Evolutionary conservation across 2,329 filamentous ascomycete genomes (phyloP).

Genomic region (Fusarium marasasianum): DNA sequence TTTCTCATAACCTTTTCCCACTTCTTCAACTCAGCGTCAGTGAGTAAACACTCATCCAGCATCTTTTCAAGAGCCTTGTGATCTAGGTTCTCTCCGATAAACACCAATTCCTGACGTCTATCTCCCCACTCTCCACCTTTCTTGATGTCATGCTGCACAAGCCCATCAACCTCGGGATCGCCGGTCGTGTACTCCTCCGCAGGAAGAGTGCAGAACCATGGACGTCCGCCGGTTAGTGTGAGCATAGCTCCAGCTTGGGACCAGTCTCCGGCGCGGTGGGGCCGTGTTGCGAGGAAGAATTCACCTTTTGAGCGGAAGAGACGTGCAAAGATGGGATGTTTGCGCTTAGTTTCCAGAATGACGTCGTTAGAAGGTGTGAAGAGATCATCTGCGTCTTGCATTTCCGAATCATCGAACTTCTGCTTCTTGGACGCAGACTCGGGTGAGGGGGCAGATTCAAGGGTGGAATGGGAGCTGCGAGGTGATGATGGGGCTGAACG

Average conservation of each 20-base stretch:
- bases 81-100: slow-evolving; percentile 75
- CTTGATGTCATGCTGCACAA: slow-evolving; percentile 59
- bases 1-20: slow-evolving; percentile 64
- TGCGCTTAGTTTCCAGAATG: slow-evolving; percentile 66
- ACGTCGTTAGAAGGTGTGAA: slow-evolving; percentile 51
- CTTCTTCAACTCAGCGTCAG: slow-evolving; percentile 64
- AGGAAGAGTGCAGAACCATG: slow-evolving; percentile 68
- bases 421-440: slow-evolving; percentile 22
- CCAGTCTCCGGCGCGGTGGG: slow-evolving; percentile 66
- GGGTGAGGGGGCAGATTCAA: slow-evolving; percentile 38
- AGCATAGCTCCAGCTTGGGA: slow-evolving; percentile 73
- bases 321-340: slow-evolving; percentile 60
- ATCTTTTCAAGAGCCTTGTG: slow-evolving; percentile 58
- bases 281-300: slow-evolving; percentile 67
- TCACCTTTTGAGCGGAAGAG: slow-evolving; percentile 72
- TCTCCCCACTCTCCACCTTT: slow-evolving; percentile 73
- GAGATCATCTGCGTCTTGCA: slow-evolving; percentile 40
- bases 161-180: slow-evolving; percentile 57
- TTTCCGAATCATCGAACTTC: slow-evolving; percentile 18
- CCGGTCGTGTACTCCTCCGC: slow-evolving; percentile 60
- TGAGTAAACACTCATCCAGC: slow-evolving; percentile 69
- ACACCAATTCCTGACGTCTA: slow-evolving; percentile 75
- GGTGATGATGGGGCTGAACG: slow-evolving; percentile 35
- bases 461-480: slow-evolving; percentile 36
- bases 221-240: slow-evolving; percentile 63